Conservation (phyloP, 2,329 filamentous ascomycete genomes). For the Neocatenulostroma microsporum region DNA sequence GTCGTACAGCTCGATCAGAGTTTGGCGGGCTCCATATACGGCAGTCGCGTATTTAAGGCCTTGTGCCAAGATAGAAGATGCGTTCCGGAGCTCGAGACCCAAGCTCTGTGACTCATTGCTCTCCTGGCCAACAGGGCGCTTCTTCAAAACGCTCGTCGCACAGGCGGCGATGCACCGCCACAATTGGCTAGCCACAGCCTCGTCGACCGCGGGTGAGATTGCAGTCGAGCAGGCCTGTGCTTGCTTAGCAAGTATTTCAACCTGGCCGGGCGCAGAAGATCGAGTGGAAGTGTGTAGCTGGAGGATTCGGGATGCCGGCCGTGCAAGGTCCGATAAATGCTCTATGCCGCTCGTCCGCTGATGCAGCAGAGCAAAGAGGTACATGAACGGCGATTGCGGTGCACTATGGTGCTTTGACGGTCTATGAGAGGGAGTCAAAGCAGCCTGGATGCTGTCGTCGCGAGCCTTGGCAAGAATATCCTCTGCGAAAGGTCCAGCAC, state of each 20-base stretch:
- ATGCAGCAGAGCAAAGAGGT: constrained; percentile 30
- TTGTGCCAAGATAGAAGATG: constrained; percentile 59
- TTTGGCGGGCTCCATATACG: constrained; percentile 4
- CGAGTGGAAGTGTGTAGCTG: constrained; percentile 6
- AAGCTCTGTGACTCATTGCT: constrained; percentile 7
- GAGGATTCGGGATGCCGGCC: constrained; percentile 3
- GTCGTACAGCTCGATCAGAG: constrained; percentile 23
- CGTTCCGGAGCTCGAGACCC: constrained; percentile 62
- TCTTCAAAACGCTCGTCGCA: constrained; percentile 1
- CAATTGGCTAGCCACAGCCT: neutral
- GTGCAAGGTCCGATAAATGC: neutral
- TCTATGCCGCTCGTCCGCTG: constrained; percentile 7
- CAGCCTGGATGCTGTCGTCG: constrained; percentile 53
- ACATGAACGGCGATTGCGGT: constrained; percentile 55
- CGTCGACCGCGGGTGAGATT: neutral
- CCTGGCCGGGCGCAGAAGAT: neutral
- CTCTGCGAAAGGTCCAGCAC: constrained; percentile 43
- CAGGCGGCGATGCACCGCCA: constrained; percentile 7
- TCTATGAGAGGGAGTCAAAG: constrained; percentile 59
- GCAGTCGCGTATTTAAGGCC: constrained; percentile 40
- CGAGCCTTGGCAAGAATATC: constrained; percentile 47
- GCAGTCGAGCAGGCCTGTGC: constrained; percentile 2
- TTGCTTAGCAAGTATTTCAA: constrained; percentile 9
- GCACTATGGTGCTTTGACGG: constrained; percentile 44
- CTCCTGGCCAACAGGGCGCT: neutral